Conservation (phyloP, 345 rosid species). For the Eucalyptus tenuipes region DNA sequence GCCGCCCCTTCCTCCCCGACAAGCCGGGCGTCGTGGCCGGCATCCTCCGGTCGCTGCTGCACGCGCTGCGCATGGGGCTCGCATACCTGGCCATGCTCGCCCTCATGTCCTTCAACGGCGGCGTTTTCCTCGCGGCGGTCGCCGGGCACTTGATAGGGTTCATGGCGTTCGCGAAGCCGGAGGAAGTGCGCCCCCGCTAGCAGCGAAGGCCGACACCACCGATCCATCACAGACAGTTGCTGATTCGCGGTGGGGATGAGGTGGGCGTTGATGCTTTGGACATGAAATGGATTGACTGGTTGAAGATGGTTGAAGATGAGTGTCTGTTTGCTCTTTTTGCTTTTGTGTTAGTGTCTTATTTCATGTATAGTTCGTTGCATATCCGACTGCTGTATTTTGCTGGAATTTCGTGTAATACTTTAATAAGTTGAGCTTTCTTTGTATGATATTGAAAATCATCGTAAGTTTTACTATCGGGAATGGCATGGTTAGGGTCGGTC, state of each 20-base stretch:
- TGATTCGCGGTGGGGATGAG: not conserved
- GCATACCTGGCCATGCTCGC: constrained; percentile 67
- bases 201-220: not conserved
- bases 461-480: not conserved
- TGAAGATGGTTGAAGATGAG: not conserved
- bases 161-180: constrained; percentile 26
- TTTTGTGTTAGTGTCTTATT: not conserved
- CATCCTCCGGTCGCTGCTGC: constrained; percentile 29
- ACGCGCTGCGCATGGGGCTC: constrained; percentile 36
- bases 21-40: constrained; percentile 17
- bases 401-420: not conserved
- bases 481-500: not conserved
- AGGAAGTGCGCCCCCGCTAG: not conserved
- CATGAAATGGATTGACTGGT: not conserved
- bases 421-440: not conserved
- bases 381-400: not conserved
- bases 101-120: constrained; percentile 73
- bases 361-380: not conserved
- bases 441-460: not conserved
- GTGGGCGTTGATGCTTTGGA: not conserved
- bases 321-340: not conserved
- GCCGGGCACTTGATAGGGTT: constrained; percentile 60
- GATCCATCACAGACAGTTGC: constrained; percentile 12
- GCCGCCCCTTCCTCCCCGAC: constrained; percentile 7
- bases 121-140: constrained; percentile 54